Percentiles rank a stretch among this genome's conserved stretches.
Conservation (phyloP, 768 basidiomycete genomes). For the Collybia mongolica region DNA sequence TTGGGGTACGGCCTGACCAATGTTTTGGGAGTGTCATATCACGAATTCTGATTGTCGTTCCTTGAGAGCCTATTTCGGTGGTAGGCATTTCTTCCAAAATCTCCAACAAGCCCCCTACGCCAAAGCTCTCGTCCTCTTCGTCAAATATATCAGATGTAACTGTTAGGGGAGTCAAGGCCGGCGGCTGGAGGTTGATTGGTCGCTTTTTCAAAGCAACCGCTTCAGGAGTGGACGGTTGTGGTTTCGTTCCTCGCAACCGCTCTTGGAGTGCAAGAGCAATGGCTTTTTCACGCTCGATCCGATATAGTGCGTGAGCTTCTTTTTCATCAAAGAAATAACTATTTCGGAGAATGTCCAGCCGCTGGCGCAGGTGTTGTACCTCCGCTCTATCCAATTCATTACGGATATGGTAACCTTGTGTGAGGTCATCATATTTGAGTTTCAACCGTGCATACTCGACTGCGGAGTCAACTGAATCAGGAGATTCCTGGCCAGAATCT, state of each 20-base stretch:
- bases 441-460: slow-evolving; percentile 62
- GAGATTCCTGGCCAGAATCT: slow-evolving; percentile 27
- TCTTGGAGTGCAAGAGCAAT: slow-evolving; percentile 44
- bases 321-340: slow-evolving; percentile 72
- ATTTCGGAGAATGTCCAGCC: slow-evolving; percentile 43
- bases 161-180: slow-evolving; percentile 5
- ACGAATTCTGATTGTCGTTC: slow-evolving; percentile 51
- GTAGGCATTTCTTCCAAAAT: slow-evolving; percentile 66
- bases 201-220: slow-evolving; percentile 9
- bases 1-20: slow-evolving; percentile 81
- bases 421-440: slow-evolving; percentile 50
- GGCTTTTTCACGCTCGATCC: slow-evolving; percentile 48
- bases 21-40: slow-evolving; percentile 85
- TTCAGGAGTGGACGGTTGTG: background rate
- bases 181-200: slow-evolving; percentile 16
- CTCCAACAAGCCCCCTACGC: slow-evolving; percentile 65
- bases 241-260: slow-evolving; percentile 27
- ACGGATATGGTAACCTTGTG: slow-evolving; percentile 21
- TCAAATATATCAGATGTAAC: slow-evolving; percentile 47
- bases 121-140: slow-evolving; percentile 44
- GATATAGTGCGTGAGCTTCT: slow-evolving; percentile 62
- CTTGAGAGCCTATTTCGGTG: slow-evolving; percentile 54
- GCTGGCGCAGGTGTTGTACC: slow-evolving; percentile 39
- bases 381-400: slow-evolving; percentile 24
- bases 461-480: slow-evolving; percentile 55